Conservation (phyloP, 176 grass and related monocot species). For the Rhynchospora pubera region DNA sequence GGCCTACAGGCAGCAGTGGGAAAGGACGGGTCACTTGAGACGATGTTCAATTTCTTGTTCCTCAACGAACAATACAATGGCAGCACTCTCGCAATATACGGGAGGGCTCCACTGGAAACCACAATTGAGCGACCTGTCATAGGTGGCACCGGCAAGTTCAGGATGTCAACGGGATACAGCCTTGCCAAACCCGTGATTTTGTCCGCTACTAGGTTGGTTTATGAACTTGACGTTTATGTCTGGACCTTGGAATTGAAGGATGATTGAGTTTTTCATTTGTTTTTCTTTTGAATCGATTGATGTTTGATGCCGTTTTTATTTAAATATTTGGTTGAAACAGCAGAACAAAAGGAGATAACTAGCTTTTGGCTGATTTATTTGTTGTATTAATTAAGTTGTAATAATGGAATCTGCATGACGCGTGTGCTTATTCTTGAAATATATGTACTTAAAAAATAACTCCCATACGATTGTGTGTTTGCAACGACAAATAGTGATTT, state of each 20-base stretch:
- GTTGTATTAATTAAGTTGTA: not conserved
- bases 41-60: slow-evolving; percentile 17
- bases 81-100: slow-evolving; percentile 2
- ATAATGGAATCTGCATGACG: not conserved
- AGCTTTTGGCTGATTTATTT: not conserved
- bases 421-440: not conserved
- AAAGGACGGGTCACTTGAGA: not conserved
- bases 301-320: not conserved
- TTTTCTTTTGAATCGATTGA: not conserved
- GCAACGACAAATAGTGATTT: too few relatives aligned
- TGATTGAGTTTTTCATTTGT: too few relatives aligned
- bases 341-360: not conserved
- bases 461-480: too few relatives aligned
- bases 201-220: not conserved
- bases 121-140: slow-evolving; percentile 2
- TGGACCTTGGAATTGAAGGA: not conserved
- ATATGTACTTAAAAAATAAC: too few relatives aligned
- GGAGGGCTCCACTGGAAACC: not conserved
- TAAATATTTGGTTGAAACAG: not conserved
- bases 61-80: not conserved
- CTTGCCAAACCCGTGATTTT: not conserved
- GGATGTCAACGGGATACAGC: slow-evolving; percentile 6
- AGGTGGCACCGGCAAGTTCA: slow-evolving; percentile 23
- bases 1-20: not conserved
- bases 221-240: not conserved